Evolutionary conservation across 2,329 filamentous ascomycete species (phyloP).

Genomic region (Talaromyces piceae): DNA sequence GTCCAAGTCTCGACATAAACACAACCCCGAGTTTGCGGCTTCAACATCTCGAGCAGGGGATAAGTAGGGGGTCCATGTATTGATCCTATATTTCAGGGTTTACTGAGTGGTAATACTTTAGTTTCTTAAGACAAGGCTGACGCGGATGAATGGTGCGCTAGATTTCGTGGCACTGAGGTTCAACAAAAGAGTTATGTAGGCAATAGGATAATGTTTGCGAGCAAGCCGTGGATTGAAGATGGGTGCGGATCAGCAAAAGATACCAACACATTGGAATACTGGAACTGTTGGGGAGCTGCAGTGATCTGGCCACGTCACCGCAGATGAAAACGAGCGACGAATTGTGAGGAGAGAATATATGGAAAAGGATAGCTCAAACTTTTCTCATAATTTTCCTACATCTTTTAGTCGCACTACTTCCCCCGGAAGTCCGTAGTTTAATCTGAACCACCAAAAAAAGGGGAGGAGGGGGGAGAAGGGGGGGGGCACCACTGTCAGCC

Average conservation of each 20-base stretch:
- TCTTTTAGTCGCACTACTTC: too few relatives aligned
- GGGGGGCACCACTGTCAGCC: too few relatives aligned
- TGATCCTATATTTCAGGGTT: slow-evolving; percentile 3
- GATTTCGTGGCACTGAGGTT: slow-evolving; percentile 12
- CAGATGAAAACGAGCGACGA: slow-evolving; percentile 19
- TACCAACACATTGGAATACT: slow-evolving; percentile 22
- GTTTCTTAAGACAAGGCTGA: slow-evolving; percentile 11
- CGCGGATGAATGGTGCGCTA: slow-evolving; percentile 13
- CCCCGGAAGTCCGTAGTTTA: too few relatives aligned
- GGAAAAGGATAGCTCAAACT: background rate
- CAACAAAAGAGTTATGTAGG: background rate
- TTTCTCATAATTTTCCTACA: too few relatives aligned
- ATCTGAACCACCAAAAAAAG: too few relatives aligned
- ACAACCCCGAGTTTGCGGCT: background rate
- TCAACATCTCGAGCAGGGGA: slow-evolving; percentile 2
- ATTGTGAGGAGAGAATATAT: slow-evolving; percentile 14
- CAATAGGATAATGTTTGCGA: slow-evolving; percentile 21
- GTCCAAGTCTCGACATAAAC: background rate
- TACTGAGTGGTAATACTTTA: slow-evolving; percentile 8
- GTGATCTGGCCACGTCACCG: slow-evolving; percentile 17
- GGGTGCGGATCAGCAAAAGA: slow-evolving; percentile 20
- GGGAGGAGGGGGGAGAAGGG: too few relatives aligned
- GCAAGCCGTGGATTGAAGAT: slow-evolving; percentile 19
- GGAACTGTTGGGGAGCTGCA: slow-evolving; percentile 20
- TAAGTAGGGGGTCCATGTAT: too few relatives aligned